Base-by-base conservation (phyloP, 371 early-diverging fungal species). In the Phascolomyces articulosus region DNA sequence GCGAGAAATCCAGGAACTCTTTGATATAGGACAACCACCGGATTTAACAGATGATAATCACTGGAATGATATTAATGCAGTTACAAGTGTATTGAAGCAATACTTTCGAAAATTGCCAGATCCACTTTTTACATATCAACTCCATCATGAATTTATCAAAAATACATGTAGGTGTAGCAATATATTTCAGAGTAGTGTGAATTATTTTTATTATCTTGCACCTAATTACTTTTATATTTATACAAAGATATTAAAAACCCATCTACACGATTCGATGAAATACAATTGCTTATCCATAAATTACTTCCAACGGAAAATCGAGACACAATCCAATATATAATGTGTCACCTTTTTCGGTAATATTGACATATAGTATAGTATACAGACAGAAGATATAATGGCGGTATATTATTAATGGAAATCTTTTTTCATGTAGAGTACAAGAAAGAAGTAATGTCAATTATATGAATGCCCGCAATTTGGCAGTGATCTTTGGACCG, bases 31-130 rank as follows among this genome's bases (percentile, higher is more conserved):
- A 0, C 68, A 77, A 9, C 53, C 70, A 15, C 69, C 65, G 1
- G 62, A 85, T 55, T 44, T 89, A 24, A 72, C 67, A 48, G 78
- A 82, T 56, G 61, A 74, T 4, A 64, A 70, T 4, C 60, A 79
- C 40, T 84, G 80, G 63, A 74, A 77, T 60, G 85, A 84, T 66
- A 84, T 87, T 38, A 78, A 81, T 56, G 78, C 86, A 15, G 84
- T 95, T 24, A 95, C 97, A 3, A 93, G 94, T 54, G 84, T 95
- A 26, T 77, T 96, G 63, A 95, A 95, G 72, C 93, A 93, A 74
- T 96, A 94, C 65, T 84, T 96, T 58, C 84, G 95, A 26, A 92
- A 91, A 24, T 58, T 96, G 66, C 95, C 95, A 0, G 90, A 93
- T 55, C 97, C 97, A 2, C 70, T 96, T 44, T 75, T 96, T 65